Percentiles rank a stretch among this genome's conserved stretches.
Evolutionary conservation across 1,284 basidiomycete species (phyloP).

Genomic region (Anthracocystis setariae): DNA sequence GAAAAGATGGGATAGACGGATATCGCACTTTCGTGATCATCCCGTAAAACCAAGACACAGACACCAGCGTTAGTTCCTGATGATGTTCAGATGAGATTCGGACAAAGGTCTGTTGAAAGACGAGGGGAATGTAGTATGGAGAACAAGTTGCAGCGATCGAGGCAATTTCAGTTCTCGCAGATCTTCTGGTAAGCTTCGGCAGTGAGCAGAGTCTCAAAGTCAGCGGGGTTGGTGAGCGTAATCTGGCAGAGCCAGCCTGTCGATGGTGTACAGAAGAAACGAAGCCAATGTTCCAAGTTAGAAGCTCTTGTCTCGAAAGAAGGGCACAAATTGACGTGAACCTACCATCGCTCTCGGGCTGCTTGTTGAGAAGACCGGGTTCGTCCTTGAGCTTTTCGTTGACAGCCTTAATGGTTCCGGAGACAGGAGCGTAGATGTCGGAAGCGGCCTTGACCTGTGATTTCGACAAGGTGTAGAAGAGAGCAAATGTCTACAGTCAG

Average conservation of each 20-base stretch:
- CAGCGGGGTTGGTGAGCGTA: slow-evolving; percentile 79
- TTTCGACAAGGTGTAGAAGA: neutral
- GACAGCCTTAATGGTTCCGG: slow-evolving; percentile 82
- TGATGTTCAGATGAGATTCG: neutral
- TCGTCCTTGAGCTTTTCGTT: slow-evolving; percentile 78
- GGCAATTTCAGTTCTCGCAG: slow-evolving; percentile 44
- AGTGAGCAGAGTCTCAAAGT: slow-evolving; percentile 80
- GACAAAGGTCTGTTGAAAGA: slow-evolving; percentile 25
- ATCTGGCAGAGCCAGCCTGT: slow-evolving; percentile 96
- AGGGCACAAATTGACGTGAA: slow-evolving; percentile 6
- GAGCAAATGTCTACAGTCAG: slow-evolving; percentile 4
- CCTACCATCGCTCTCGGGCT: slow-evolving; percentile 83
- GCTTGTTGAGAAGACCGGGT: slow-evolving; percentile 88
- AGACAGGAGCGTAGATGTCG: slow-evolving; percentile 94
- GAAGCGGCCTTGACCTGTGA: slow-evolving; percentile 85
- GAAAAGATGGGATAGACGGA: neutral
- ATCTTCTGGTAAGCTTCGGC: slow-evolving; percentile 78
- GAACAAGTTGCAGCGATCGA: neutral
- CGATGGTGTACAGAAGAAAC: too few relatives aligned
- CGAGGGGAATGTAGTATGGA: slow-evolving; percentile 5
- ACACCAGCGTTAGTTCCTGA: neutral
- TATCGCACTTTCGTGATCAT: neutral
- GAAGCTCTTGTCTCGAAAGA: neutral
- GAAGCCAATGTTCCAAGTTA: neutral
- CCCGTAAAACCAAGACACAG: neutral